Evolutionary conservation across 768 basidiomycete species (phyloP), one percentile per base, ranked within the genome.

Genomic region (Suillus variegatus): DNA sequence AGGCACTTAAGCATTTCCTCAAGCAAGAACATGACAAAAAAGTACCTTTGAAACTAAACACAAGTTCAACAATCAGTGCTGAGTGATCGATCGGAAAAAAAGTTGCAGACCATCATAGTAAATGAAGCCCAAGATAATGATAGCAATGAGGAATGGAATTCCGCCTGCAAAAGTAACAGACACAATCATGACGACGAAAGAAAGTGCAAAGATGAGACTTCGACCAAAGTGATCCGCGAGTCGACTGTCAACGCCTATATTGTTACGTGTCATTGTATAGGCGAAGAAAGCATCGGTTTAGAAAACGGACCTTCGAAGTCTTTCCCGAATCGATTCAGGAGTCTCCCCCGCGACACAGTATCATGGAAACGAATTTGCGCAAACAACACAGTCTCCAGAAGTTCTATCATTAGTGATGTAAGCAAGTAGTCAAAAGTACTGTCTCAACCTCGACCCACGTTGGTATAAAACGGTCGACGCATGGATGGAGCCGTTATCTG

Each of bases 291-390:
- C 22, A 3, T 22, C 32, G 16, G 18, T 41, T 22, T 28, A 25
- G 5, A 47, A 12, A 35, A 46, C 66, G 36, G 64, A 78, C 84
- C 91, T 80, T 95, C 94, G 64, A 96, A 92, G 73, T 96, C 95
- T 75, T 96, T 96, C 51, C 95, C 94, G 67, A 92, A 91, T 55
- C 94, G 82, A 69, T 95, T 94, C 44, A 95, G 76, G 12, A 93
- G 79, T 2, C 94, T 87, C 6, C 95, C 95, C 44, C 93, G 86
- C 60, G 90, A 93, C 2, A 93, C 86, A 0, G 95, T 97, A 72
- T 97, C 95, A 70, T 97, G 95, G 82, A 97, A 97, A 49, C 95
- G 86, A 64, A 97, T 89, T 55, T 93, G 87, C 9, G 95, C 93
- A 71, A 95, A 95, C 1, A 97, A 80, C 3, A 97, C 89, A 1